Conservation (phyloP, 495 filamentous ascomycete species). For the Opeltia flavorubescens region DNA sequence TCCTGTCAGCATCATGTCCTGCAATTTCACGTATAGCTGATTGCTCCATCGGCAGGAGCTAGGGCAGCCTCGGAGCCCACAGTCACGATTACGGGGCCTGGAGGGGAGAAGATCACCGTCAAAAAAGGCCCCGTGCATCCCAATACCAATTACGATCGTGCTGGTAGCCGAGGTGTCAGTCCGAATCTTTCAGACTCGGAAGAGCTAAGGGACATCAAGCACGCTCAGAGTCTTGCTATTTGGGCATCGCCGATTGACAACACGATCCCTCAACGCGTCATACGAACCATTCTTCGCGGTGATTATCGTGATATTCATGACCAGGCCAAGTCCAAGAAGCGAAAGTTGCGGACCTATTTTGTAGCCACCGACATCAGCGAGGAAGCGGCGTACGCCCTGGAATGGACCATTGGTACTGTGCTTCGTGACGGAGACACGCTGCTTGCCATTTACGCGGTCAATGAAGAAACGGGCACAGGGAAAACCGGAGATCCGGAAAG, state of each 20-base stretch:
- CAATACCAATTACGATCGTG: slow-evolving; percentile 60
- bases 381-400: slow-evolving; percentile 84
- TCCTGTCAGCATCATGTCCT: not conserved
- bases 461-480: slow-evolving; percentile 60
- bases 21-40: slow-evolving; percentile 14
- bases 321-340: slow-evolving; percentile 57
- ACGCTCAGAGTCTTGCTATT: slow-evolving; percentile 72
- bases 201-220: slow-evolving; percentile 68
- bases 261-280: slow-evolving; percentile 62
- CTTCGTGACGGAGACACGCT: slow-evolving; percentile 89
- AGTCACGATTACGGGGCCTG: slow-evolving; percentile 48
- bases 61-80: slow-evolving; percentile 29
- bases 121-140: slow-evolving; percentile 65
- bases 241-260: slow-evolving; percentile 60
- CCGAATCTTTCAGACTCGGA: slow-evolving; percentile 80
- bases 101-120: slow-evolving; percentile 31
- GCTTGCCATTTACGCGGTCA: slow-evolving; percentile 77
- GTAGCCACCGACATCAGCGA: slow-evolving; percentile 87
- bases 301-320: slow-evolving; percentile 61
- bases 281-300: slow-evolving; percentile 80
- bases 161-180: slow-evolving; percentile 53
- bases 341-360: slow-evolving; percentile 72
- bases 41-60: slow-evolving; percentile 11
- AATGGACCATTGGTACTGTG: slow-evolving; percentile 96
- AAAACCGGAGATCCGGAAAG: slow-evolving; percentile 20